Base-by-base conservation (phyloP, 345 rosid genomes). In the Durio zibethinus region DNA sequence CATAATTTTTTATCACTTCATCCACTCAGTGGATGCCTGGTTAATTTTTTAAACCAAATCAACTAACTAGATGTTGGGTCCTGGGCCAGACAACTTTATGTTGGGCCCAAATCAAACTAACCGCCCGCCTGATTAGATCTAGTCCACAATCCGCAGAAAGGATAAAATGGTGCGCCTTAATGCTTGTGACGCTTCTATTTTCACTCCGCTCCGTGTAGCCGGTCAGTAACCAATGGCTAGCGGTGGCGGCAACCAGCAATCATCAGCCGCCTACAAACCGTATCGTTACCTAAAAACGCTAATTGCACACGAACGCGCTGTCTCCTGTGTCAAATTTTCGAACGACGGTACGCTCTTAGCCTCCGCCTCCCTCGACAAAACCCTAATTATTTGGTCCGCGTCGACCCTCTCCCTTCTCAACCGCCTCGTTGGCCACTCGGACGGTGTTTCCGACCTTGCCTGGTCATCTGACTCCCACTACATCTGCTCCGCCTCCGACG, bases 401-500 rank as follows among this genome's bases (percentile, higher is more conserved):
- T 77, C 94, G 18, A 68, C 83, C 67, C 72, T 90, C 82, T 70
- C 94, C 60, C 86, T 87, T 8, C 72, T 93, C 82, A 88, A 88
- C 80, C 92, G 88, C 50, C 88, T 90, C 52, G 82, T 83, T 45
- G 99, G 99, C 64, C 98, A 93, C 88, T 81, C 93, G 36, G 89
- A 81, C 4, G 97, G 99, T 43, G 75, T 93, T 70, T 90, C 91
- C 7, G 98, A 94, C 87, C 84, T 94, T 2, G 97, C 98, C 54
- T 94, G 98, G 98, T 94, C 98, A 48, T 91, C 92, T 6, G 97
- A 96, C 78, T 92, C 98, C 36, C 99, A 90, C 83, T 93, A 96
- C 84, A 91, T 94, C 76, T 96, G 98, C 83, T 93, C 99, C 61
- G 97, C 97, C 60, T 93, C 99, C 42, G 98, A 96, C 62, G 99